These are phyloP conservation scores for Tricholoma flavovirens DNA, from an alignment of 768 basidiomycete genomes.

Conservation along the genomic window DNA sequence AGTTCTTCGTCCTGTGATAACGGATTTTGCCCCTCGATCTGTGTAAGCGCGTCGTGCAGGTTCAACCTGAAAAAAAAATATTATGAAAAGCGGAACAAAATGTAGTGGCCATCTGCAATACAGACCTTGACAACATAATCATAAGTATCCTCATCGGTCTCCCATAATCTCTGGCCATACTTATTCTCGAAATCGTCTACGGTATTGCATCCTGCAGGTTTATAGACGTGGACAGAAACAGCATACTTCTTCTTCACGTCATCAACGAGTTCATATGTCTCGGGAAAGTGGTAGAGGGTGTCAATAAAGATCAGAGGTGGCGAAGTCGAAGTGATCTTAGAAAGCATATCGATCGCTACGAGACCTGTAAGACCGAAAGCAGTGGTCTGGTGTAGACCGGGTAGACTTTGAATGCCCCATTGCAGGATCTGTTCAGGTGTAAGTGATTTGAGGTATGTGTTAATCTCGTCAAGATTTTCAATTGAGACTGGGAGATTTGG, in stretches of 20 bases:
- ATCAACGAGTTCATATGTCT: constrained; percentile 86
- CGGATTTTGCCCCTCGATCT: constrained; percentile 68
- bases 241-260: constrained; percentile 74
- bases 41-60: constrained; percentile 87
- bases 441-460: constrained; percentile 63
- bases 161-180: constrained; percentile 83
- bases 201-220: constrained; percentile 64
- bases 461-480: constrained; percentile 62
- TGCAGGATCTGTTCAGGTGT: constrained; percentile 78
- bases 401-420: constrained; percentile 81
- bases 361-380: constrained; percentile 96
- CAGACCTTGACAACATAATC: constrained; percentile 88
- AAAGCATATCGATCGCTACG: constrained; percentile 92
- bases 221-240: constrained; percentile 71
- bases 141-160: constrained; percentile 78
- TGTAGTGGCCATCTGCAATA: constrained; percentile 11
- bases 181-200: constrained; percentile 71
- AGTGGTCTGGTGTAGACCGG: constrained; percentile 86
- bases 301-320: constrained; percentile 95
- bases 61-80: constrained; percentile 66
- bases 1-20: constrained; percentile 92
- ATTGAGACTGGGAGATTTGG: constrained; percentile 52
- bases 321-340: constrained; percentile 59
- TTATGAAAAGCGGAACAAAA: background rate
- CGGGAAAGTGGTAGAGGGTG: constrained; percentile 92